A percentile compares a stretch with the other conserved stretches of the same genome.
These are phyloP conservation scores for Colletotrichum gloeosporioides DNA, from an alignment of 2,329 filamentous ascomycete genomes.

Conservation along the genomic window DNA sequence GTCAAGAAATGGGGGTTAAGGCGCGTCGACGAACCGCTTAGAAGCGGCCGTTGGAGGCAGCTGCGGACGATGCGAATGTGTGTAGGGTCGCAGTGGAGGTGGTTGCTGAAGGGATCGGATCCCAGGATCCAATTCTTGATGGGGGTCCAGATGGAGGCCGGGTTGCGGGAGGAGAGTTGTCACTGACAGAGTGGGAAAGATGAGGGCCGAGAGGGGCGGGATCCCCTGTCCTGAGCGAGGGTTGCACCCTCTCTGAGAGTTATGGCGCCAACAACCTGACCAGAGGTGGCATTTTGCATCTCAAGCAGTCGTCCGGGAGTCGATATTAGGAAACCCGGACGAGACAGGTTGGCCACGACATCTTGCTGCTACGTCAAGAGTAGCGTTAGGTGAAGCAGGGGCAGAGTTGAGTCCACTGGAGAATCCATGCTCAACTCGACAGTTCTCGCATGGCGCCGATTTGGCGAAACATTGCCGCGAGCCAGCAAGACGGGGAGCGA, in stretches of 20 bases:
- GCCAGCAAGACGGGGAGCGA: not conserved
- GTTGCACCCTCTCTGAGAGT: not conserved
- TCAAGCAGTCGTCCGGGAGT: not conserved
- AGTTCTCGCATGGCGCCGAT: not conserved
- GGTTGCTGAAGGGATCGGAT: slow-evolving; percentile 20
- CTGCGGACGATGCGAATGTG: not conserved
- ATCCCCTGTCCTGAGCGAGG: not conserved
- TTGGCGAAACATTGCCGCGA: not conserved
- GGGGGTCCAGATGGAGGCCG: slow-evolving; percentile 1
- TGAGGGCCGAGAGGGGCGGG: not conserved
- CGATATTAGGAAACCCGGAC: slow-evolving; percentile 14
- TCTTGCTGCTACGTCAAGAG: not conserved
- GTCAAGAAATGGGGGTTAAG: not conserved
- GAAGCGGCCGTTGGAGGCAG: not conserved
- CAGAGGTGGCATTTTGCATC: not conserved
- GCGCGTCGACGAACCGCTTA: not conserved
- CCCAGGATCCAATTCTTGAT: slow-evolving; percentile 8
- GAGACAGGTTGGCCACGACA: slow-evolving; percentile 2
- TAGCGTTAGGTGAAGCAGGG: not conserved
- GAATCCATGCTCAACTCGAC: slow-evolving; percentile 4
- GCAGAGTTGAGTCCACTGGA: not conserved
- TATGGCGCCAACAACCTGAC: slow-evolving; percentile 1
- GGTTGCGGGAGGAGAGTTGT: slow-evolving; percentile 1
- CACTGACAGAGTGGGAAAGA: not conserved
- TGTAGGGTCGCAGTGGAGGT: slow-evolving; percentile 4